Percentiles rank a stretch among this genome's conserved stretches.
These are phyloP conservation scores for Novymonas esmeraldas DNA, from an alignment of 208 protist genomes.

Conservation along the genomic window DNA sequence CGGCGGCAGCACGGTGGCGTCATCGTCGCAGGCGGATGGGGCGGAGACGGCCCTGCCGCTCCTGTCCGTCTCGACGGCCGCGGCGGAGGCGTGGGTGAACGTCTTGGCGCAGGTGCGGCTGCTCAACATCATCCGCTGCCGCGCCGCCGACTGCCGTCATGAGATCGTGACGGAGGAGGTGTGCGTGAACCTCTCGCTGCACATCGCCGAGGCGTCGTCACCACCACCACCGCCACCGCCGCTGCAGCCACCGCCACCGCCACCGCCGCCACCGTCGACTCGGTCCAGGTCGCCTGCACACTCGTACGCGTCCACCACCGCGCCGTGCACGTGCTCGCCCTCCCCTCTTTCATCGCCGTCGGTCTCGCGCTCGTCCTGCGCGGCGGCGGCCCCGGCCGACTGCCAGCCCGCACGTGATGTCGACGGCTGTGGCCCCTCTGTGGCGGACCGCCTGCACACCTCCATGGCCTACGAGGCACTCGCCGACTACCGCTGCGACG, in stretches of 20 bases:
- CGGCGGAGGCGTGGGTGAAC: conserved; percentile 67
- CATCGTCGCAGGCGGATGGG: neutral
- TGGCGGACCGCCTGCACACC: conserved; percentile 40
- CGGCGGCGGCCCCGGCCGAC: neutral
- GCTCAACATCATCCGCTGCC: conserved; percentile 84
- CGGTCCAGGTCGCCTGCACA: too few relatives aligned
- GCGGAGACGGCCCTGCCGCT: neutral
- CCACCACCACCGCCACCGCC: neutral
- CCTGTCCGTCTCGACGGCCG: conserved; percentile 15
- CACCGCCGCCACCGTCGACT: neutral
- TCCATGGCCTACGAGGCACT: conserved; percentile 54
- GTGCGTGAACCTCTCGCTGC: conserved; percentile 70
- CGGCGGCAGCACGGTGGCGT: too few relatives aligned
- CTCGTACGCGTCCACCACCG: neutral
- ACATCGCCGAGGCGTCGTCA: conserved; percentile 19
- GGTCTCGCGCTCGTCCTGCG: neutral
- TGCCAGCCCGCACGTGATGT: neutral
- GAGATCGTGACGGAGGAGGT: conserved; percentile 77
- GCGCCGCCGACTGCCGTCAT: conserved; percentile 54
- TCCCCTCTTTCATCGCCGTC: neutral
- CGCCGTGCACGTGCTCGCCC: too few relatives aligned
- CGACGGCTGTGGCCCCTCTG: conserved; percentile 25
- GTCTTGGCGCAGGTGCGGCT: conserved; percentile 56
- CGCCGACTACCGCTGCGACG: conserved; percentile 71
- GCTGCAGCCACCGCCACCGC: neutral